Percentiles rank a stretch among this genome's conserved stretches.
phyloP scores from a whole-genome alignment of 805 yeast species.

The Henningerozyma blattae region DNA sequence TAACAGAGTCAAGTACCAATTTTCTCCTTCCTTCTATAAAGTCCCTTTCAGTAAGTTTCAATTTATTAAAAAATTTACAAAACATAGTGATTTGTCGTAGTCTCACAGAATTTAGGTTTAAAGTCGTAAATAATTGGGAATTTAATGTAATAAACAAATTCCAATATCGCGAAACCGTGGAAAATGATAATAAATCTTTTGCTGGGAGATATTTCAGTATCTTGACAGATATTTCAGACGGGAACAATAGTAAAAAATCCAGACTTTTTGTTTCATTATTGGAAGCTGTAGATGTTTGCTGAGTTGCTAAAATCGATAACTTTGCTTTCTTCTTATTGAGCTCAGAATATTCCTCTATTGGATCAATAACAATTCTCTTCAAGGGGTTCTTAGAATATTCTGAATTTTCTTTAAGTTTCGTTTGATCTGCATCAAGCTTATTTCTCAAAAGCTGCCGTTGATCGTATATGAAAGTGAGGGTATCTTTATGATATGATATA shows the following conservation, averaged over 20 bases:
- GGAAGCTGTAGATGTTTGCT: no score
- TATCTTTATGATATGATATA: constrained; percentile 1
- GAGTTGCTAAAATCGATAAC: no score
- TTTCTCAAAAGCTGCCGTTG: not conserved
- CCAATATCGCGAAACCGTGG: constrained; percentile 16
- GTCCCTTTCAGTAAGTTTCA: not conserved
- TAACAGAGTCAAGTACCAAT: constrained; percentile 5
- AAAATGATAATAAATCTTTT: constrained; percentile 10
- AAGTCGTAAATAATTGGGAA: constrained; percentile 11
- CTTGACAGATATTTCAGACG: constrained; percentile 15
- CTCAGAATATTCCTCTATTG: constrained; percentile 13
- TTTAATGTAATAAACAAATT: constrained; percentile 6
- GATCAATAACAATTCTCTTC: constrained; percentile 13
- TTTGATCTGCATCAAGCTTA: no score
- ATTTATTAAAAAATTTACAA: constrained; percentile 7
- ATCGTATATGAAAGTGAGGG: not conserved
- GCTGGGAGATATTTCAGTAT: constrained; percentile 11
- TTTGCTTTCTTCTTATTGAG: constrained; percentile 1
- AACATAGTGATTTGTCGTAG: constrained; percentile 9
- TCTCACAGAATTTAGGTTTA: constrained; percentile 9
- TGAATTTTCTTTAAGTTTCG: no score
- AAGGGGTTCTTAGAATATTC: no score
- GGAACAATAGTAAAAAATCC: constrained; percentile 14
- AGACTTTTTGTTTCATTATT: not conserved
- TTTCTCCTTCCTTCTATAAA: not conserved